Base-by-base conservation (phyloP, 2,329 filamentous ascomycete species). In the Passalora sequoiae region DNA sequence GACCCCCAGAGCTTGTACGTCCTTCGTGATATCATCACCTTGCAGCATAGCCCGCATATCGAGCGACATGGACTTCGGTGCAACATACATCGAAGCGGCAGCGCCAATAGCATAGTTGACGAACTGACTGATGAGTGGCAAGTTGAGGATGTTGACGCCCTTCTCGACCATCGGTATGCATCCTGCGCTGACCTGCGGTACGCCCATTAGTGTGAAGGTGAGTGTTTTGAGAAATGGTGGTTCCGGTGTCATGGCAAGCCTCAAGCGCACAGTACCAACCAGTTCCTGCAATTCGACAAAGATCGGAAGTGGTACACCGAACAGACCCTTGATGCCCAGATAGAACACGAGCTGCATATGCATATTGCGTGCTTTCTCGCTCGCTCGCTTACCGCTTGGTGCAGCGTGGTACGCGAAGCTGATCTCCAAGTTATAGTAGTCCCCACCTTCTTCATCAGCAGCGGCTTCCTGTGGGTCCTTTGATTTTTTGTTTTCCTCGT, bases 301-400 rank as follows among this genome's bases (percentile, higher is more conserved):
- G 37, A 94, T 85, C 0, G 88, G 89, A 15, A 95, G 73, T 0
- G 89, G 89, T 0, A 95, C 82, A 20, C 89, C 89, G 55, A 96
- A 92, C 4, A 96, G 73, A 0, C 89, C 89, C 60, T 86, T 88
- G 60, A 94, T 72, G 44, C 92, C 92, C 1, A 97, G 76, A 53
- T 96, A 97, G 64, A 98, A 97, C 6, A 96, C 80, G 10, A 97
- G 69, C 58, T 94, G 85, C 88, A 96, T 95, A 59, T 94, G 89
- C 87, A 96, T 95, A 63, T 96, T 97, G 54, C 84, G 80, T 4
- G 89, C 88, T 66, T 89, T 60, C 33, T 86, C 84, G 2, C 86
- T 84, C 10, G 88, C 76, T 36, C 82, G 78, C 45, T 73, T 72
- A 4, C 78, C 75, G 2, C 78, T 83, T 9, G 89, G 89, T 61